Conservation (phyloP, 1,284 basidiomycete species). For the Pyrrhoderma lamaoense region DNA sequence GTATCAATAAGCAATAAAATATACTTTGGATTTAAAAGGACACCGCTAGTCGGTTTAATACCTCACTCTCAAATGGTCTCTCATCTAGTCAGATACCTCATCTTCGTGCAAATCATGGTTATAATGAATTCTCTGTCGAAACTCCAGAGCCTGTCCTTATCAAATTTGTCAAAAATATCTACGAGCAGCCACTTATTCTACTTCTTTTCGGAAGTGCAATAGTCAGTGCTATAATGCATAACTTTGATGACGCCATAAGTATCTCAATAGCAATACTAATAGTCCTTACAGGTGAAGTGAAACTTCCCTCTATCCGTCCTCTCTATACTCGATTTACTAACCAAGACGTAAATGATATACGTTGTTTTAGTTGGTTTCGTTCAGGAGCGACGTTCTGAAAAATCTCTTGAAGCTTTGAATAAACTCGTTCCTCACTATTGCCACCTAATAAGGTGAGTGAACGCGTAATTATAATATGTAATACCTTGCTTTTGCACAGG, state of each 20-base stretch:
- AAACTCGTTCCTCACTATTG: constrained; percentile 96
- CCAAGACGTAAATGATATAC: too few relatives aligned
- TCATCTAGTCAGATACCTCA: constrained; percentile 53
- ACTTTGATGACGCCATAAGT: constrained; percentile 89
- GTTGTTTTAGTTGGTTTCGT: constrained; percentile 77
- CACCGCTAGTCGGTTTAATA: constrained; percentile 58
- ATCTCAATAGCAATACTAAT: constrained; percentile 93
- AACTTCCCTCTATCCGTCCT: too few relatives aligned
- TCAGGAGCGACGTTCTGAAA: constrained; percentile 92
- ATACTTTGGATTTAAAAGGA: constrained; percentile 36
- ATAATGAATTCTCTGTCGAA: constrained; percentile 92
- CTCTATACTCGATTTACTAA: too few relatives aligned
- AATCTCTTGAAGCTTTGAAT: constrained; percentile 90
- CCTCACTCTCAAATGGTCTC: constrained; percentile 58
- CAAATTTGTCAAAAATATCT: constrained; percentile 91
- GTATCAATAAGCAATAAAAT: not conserved
- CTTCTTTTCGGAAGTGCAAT: constrained; percentile 83
- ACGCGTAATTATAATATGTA: not conserved
- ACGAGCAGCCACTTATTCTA: constrained; percentile 89
- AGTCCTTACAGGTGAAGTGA: constrained; percentile 79
- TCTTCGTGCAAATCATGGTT: constrained; percentile 69
- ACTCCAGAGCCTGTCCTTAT: constrained; percentile 72
- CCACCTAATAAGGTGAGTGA: constrained; percentile 76
- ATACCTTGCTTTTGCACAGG: constrained; percentile 12
- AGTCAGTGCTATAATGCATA: constrained; percentile 87